Conservation (phyloP, 441 rosid species). For the Jatropha podagrica region DNA sequence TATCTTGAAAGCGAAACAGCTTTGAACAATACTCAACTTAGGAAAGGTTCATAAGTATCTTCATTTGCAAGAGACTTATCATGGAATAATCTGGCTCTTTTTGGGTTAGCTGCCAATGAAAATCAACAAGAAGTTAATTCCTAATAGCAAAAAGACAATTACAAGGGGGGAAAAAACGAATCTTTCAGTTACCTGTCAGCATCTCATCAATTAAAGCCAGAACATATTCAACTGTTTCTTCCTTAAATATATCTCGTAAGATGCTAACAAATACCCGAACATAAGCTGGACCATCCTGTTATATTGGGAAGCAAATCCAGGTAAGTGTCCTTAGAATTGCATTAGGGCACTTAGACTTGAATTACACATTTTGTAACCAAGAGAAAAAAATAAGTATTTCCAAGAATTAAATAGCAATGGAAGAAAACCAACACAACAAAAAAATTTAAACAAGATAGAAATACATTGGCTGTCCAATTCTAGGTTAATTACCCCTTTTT, state of each 20-base stretch:
- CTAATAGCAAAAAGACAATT: not conserved
- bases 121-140: conserved; percentile 25
- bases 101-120: conserved; percentile 71
- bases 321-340: not conserved
- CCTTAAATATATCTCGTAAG: conserved; percentile 84
- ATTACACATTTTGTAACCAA: not conserved
- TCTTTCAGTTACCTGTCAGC: conserved; percentile 62
- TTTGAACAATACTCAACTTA: conserved; percentile 60
- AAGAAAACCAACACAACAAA: not conserved
- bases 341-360: not conserved
- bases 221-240: conserved; percentile 98
- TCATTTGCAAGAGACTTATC: conserved; percentile 72
- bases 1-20: not conserved
- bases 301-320: conserved; percentile 25
- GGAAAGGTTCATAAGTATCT: conserved; percentile 94
- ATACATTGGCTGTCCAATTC: not conserved
- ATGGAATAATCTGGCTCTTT: conserved; percentile 91
- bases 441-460: not conserved
- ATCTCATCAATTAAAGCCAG: conserved; percentile 92
- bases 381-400: not conserved
- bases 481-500: not conserved
- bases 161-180: not conserved
- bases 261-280: conserved; percentile 81
- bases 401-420: conserved; percentile 1
- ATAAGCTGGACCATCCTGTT: conserved; percentile 94